Evolutionary conservation across 495 filamentous ascomycete species (phyloP).

Genomic region (Daldinia decipiens): DNA sequence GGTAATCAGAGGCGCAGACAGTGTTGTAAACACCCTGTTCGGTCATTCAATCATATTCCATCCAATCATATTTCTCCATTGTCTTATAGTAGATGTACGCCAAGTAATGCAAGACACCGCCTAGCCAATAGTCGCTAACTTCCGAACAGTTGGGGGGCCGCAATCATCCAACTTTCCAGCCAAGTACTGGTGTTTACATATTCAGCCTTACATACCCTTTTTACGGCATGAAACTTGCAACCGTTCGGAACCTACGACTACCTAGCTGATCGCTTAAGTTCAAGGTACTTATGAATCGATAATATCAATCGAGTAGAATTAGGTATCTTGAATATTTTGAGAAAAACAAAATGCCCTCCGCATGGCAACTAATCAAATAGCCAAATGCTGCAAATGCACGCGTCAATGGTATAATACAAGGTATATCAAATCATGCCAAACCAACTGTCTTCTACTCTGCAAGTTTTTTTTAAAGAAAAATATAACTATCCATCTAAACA

Average conservation of each 20-base stretch:
- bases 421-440: not conserved
- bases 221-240: not conserved
- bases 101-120: no score
- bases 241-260: slow-evolving; percentile 6
- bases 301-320: not conserved
- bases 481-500: not conserved
- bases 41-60: no score
- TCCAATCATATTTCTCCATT: no score
- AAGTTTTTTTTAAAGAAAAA: not conserved
- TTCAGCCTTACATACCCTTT: no score
- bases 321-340: slow-evolving; percentile 35
- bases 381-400: slow-evolving; percentile 12
- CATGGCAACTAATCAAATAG: slow-evolving; percentile 7
- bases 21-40: no score
- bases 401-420: slow-evolving; percentile 12
- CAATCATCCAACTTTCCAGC: no score
- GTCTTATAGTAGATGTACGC: no score
- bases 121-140: no score
- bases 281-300: slow-evolving; percentile 11
- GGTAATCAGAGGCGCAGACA: no score
- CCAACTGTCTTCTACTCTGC: not conserved
- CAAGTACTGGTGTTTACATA: no score
- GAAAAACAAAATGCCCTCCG: slow-evolving; percentile 2
- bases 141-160: no score
- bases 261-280: not conserved